Percentiles rank a stretch among this genome's conserved stretches.
These are phyloP conservation scores for Suillus discolor DNA, from an alignment of 768 basidiomycete species.

Conservation along the genomic window DNA sequence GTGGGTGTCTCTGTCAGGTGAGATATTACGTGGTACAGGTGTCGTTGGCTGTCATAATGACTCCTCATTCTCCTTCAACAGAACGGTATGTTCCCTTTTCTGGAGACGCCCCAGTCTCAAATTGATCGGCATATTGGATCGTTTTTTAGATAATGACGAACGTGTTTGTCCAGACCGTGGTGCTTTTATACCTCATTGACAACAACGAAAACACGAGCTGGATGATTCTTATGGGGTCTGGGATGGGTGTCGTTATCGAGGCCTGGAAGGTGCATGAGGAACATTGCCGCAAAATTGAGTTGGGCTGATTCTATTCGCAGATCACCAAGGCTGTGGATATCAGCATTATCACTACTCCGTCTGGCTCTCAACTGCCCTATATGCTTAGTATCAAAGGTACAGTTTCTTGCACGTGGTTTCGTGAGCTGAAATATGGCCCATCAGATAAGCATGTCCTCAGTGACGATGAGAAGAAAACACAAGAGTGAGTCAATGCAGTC, in stretches of 20 bases:
- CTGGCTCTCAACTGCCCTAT: conserved; percentile 77
- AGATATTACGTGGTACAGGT: conserved; percentile 24
- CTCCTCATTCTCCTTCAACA: conserved; percentile 28
- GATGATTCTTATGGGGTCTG: conserved; percentile 94
- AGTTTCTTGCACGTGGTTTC: conserved; percentile 23
- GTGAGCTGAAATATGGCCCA: conserved; percentile 14
- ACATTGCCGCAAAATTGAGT: conserved; percentile 6
- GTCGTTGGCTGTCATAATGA: conserved; percentile 19
- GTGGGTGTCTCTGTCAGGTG: conserved; percentile 93
- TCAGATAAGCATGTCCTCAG: conserved; percentile 93
- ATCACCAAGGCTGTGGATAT: conserved; percentile 93
- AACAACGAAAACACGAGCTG: conserved; percentile 95
- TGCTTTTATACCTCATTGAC: conserved; percentile 92
- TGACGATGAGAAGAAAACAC: conserved; percentile 97
- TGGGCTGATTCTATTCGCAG: conserved; percentile 36
- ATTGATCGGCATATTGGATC: conserved; percentile 16
- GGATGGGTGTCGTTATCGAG: conserved; percentile 80
- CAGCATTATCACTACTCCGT: conserved; percentile 56
- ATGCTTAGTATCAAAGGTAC: conserved; percentile 79
- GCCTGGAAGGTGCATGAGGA: conserved; percentile 81
- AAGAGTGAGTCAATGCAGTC: conserved; percentile 66
- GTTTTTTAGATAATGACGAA: conserved; percentile 76
- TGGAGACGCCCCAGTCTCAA: conserved; percentile 12
- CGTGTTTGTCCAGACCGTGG: conserved; percentile 88
- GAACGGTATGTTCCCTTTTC: conserved; percentile 50